A percentile compares a stretch with the other conserved stretches of the same genome.
These are phyloP conservation scores for Penstemon newberryi DNA, from an alignment of 257 asterid species.

Conservation along the genomic window DNA sequence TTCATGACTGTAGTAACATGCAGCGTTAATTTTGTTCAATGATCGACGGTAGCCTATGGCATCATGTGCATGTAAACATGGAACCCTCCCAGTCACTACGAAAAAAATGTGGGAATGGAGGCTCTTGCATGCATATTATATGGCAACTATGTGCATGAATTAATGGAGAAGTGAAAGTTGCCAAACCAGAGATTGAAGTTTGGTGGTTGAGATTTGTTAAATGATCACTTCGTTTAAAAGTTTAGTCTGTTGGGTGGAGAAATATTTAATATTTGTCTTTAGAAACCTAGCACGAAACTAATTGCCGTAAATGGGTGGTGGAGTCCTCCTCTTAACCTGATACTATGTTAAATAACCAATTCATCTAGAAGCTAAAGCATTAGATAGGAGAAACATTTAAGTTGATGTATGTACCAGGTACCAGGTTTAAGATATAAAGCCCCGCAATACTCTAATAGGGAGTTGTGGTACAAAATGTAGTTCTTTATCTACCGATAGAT, in stretches of 20 bases:
- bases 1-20: slow-evolving; percentile 10
- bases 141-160: not conserved
- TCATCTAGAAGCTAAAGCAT: too few relatives aligned
- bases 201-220: not conserved
- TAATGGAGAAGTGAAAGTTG: not conserved
- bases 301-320: too few relatives aligned
- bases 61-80: slow-evolving; percentile 5
- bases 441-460: not conserved
- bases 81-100: slow-evolving; percentile 7
- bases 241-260: too few relatives aligned
- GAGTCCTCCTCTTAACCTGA: too few relatives aligned
- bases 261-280: too few relatives aligned
- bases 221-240: too few relatives aligned
- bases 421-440: not conserved
- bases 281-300: too few relatives aligned
- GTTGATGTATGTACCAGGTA: too few relatives aligned
- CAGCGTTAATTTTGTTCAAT: slow-evolving; percentile 6
- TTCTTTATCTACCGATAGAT: not conserved
- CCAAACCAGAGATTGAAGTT: not conserved
- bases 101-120: slow-evolving; percentile 17
- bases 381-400: too few relatives aligned
- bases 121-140: not conserved
- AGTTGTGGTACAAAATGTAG: not conserved
- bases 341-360: too few relatives aligned
- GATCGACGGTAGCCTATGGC: not conserved